Percentiles rank a stretch among this genome's conserved stretches.
Evolutionary conservation across 2,329 filamentous ascomycete genomes (phyloP).

Genomic region (Ambrosiella cleistominuta): DNA sequence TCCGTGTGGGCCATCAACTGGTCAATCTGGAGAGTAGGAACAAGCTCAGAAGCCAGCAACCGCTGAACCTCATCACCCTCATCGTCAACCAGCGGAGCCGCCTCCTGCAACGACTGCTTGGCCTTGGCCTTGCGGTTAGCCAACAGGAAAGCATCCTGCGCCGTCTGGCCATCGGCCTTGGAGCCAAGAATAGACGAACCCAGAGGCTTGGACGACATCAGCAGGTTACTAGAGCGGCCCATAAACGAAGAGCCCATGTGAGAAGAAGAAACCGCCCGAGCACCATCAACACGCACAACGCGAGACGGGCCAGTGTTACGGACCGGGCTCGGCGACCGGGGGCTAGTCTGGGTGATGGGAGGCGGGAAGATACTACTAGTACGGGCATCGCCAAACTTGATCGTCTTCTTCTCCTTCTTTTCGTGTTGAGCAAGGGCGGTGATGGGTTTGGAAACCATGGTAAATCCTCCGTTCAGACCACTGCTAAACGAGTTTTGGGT

Average conservation of each 20-base stretch:
- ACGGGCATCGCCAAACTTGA: slow-evolving; percentile 4
- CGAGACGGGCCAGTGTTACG: slow-evolving; percentile 38
- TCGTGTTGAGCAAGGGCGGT: neutral
- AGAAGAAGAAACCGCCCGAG: slow-evolving; percentile 42
- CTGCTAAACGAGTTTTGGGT: slow-evolving; percentile 36
- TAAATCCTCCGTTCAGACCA: slow-evolving; percentile 28
- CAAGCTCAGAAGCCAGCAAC: slow-evolving; percentile 40
- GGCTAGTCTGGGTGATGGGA: slow-evolving; percentile 35
- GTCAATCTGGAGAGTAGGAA: slow-evolving; percentile 44
- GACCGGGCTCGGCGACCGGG: slow-evolving; percentile 56
- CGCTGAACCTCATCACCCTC: slow-evolving; percentile 52
- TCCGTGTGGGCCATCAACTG: slow-evolving; percentile 50
- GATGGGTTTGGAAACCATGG: slow-evolving; percentile 22
- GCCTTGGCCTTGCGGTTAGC: slow-evolving; percentile 35
- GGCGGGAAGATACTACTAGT: slow-evolving; percentile 20
- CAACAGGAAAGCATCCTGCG: slow-evolving; percentile 30
- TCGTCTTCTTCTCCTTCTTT: slow-evolving; percentile 5
- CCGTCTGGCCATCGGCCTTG: slow-evolving; percentile 20
- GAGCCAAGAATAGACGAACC: slow-evolving; percentile 12
- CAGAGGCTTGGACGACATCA: slow-evolving; percentile 1
- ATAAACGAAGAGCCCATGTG: slow-evolving; percentile 14
- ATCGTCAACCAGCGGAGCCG: slow-evolving; percentile 42
- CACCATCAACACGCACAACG: slow-evolving; percentile 28
- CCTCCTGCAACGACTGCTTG: slow-evolving; percentile 38
- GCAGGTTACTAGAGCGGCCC: slow-evolving; percentile 28